These are phyloP conservation scores for Trichosporon ovoides DNA, from an alignment of 1,284 basidiomycete species.

Conservation along the genomic window DNA sequence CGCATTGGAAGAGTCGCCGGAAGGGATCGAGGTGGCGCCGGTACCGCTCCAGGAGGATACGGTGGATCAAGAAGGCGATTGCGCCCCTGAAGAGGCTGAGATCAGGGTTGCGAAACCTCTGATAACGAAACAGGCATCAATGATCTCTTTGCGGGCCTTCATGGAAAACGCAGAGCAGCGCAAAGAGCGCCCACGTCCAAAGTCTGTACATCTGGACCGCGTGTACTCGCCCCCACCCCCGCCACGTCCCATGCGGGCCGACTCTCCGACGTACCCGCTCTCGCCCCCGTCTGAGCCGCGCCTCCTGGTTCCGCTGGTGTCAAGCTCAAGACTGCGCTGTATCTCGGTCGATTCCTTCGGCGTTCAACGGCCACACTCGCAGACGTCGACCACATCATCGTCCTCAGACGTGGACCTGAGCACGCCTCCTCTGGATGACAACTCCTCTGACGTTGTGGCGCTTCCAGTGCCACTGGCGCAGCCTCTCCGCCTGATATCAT, in stretches of 20 bases:
- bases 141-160: not conserved
- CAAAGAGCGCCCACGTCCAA: not conserved
- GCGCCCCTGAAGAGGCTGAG: not conserved
- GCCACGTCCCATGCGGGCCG: constrained; percentile 6
- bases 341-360: constrained; percentile 16
- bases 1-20: not conserved
- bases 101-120: not conserved
- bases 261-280: not conserved
- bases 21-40: not conserved
- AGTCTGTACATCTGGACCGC: not conserved
- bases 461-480: not conserved
- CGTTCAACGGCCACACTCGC: not conserved
- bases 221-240: constrained; percentile 17
- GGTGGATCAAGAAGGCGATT: not conserved
- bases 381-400: constrained; percentile 8
- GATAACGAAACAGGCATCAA: constrained; percentile 2
- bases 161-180: constrained; percentile 1
- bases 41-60: not conserved
- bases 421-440: constrained; percentile 10
- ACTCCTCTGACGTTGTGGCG: not conserved
- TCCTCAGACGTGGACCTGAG: constrained; percentile 15
- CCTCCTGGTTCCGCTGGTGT: not conserved
- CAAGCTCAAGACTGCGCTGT: constrained; percentile 6
- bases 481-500: not conserved
- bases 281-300: not conserved